Evolutionary conservation across 805 yeast genomes (phyloP).

Genomic region (Candida anglica): DNA sequence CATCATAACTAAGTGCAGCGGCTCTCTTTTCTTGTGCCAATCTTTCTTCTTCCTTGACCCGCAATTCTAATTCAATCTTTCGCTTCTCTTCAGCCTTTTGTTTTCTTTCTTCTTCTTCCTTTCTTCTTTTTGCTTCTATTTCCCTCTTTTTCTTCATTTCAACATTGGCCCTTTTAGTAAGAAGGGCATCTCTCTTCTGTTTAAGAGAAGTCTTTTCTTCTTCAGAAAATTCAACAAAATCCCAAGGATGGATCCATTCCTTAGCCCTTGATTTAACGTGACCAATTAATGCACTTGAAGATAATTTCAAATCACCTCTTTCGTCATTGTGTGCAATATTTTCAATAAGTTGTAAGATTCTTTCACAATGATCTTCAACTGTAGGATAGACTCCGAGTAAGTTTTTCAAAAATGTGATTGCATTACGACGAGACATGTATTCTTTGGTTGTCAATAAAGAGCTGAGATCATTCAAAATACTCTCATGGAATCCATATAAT

Average conservation of each 20-base stretch:
- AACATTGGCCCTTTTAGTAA: constrained; percentile 11
- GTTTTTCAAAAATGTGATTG: constrained; percentile 72
- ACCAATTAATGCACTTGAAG: constrained; percentile 70
- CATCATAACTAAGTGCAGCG: constrained; percentile 16
- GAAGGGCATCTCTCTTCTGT: constrained; percentile 19
- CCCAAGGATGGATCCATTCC: constrained; percentile 51
- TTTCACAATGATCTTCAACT: constrained; percentile 62
- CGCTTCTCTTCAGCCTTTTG: constrained; percentile 10
- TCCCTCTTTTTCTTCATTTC: constrained; percentile 12
- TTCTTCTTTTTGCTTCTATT: constrained; percentile 4
- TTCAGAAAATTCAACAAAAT: constrained; percentile 49
- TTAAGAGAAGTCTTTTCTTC: constrained; percentile 33
- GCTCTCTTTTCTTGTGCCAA: constrained; percentile 5
- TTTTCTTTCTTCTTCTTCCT: constrained; percentile 2
- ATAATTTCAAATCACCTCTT: constrained; percentile 77
- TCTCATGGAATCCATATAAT: constrained; percentile 54
- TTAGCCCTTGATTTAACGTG: constrained; percentile 54
- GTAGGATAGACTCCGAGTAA: constrained; percentile 61
- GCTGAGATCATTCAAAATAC: constrained; percentile 40
- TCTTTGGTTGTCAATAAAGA: constrained; percentile 46
- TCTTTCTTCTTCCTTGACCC: constrained; percentile 1
- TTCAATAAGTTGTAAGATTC: constrained; percentile 44
- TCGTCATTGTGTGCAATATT: constrained; percentile 48
- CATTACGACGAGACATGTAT: constrained; percentile 77
- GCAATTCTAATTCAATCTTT: constrained; percentile 2